A percentile compares a stretch with the other conserved stretches of the same genome.
phyloP scores from a whole-genome alignment of 768 basidiomycete genomes.

The Suillus bovinus region DNA sequence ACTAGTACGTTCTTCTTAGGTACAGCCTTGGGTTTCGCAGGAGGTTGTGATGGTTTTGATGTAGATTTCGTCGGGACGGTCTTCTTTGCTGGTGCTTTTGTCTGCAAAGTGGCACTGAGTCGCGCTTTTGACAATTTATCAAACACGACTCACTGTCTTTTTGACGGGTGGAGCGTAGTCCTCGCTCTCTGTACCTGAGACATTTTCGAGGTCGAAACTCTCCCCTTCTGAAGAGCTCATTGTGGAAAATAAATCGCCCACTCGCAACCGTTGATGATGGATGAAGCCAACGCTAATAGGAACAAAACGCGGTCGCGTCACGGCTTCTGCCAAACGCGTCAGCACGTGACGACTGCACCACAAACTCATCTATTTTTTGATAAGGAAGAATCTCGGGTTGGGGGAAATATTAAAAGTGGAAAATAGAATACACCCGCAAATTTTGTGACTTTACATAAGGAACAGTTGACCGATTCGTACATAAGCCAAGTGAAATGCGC shows the following conservation, averaged over 20 bases:
- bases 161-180: slow-evolving; percentile 62
- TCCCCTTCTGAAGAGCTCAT: slow-evolving; percentile 82
- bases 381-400: too few species aligned
- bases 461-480: not conserved
- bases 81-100: slow-evolving; percentile 41
- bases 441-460: not conserved
- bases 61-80: slow-evolving; percentile 42
- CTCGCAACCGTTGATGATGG: slow-evolving; percentile 9
- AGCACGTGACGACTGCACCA: not conserved
- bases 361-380: not conserved
- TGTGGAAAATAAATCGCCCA: slow-evolving; percentile 11
- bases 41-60: slow-evolving; percentile 40
- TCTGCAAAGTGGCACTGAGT: slow-evolving; percentile 19
- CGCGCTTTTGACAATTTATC: slow-evolving; percentile 17
- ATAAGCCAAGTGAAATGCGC: not conserved
- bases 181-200: slow-evolving; percentile 66
- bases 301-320: slow-evolving; percentile 2
- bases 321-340: not conserved
- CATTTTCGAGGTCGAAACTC: slow-evolving; percentile 59
- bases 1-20: slow-evolving; percentile 72
- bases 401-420: too few species aligned
- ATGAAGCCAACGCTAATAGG: not conserved
- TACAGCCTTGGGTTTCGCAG: slow-evolving; percentile 51
- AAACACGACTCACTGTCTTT: slow-evolving; percentile 39
- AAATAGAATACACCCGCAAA: not conserved